Percentiles rank a stretch among this genome's conserved stretches.
Conservation (phyloP, 2,329 filamentous ascomycete species). For the Penicillium sp. region DNA sequence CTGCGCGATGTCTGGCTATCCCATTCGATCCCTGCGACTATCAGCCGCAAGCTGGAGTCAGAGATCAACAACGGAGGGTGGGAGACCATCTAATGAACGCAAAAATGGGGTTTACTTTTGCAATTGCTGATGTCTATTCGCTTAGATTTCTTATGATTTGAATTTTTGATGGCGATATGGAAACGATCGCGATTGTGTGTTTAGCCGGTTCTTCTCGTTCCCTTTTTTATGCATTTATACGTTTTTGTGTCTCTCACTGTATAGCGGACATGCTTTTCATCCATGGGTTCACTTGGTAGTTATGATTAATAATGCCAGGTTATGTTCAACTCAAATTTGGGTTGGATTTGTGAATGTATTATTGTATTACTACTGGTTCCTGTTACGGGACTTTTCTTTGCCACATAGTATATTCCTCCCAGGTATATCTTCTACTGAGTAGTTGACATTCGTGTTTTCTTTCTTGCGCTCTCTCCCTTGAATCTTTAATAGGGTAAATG, state of each 20-base stretch:
- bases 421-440: neutral
- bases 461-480: neutral
- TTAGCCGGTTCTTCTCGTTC: neutral
- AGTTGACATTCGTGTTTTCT: too few species aligned
- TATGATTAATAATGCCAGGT: neutral
- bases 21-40: slow-evolving; percentile 83
- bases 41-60: slow-evolving; percentile 84
- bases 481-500: neutral
- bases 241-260: neutral
- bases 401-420: too few species aligned
- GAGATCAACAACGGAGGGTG: slow-evolving; percentile 97
- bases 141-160: slow-evolving; percentile 3
- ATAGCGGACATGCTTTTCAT: slow-evolving; percentile 1
- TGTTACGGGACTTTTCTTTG: neutral
- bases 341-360: neutral
- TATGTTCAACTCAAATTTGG: neutral
- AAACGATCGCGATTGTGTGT: neutral
- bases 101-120: slow-evolving; percentile 4
- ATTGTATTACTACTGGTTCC: neutral
- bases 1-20: slow-evolving; percentile 81
- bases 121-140: neutral
- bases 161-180: slow-evolving; percentile 1
- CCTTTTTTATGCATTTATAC: neutral
- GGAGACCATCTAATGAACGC: slow-evolving; percentile 62
- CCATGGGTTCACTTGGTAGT: neutral